Evolutionary conservation across 2,329 filamentous ascomycete species (phyloP).

Genomic region (Verticillium klebahnii): DNA sequence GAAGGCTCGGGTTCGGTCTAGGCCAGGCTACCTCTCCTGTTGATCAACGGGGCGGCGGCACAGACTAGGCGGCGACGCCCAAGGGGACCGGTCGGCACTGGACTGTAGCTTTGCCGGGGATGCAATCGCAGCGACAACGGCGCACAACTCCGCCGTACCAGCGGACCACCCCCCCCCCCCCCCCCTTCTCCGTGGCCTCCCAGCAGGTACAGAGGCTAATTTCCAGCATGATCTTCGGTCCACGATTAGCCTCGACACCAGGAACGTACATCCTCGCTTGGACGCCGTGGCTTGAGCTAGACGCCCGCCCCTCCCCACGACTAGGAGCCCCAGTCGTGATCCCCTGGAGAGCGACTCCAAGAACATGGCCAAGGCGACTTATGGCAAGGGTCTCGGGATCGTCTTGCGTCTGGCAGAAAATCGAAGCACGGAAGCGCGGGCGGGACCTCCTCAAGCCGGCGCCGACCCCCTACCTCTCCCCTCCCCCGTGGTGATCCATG

Average conservation of each 20-base stretch:
- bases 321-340: not conserved
- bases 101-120: not conserved
- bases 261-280: constrained; percentile 13
- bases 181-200: not conserved
- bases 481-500: not conserved
- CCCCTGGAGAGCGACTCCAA: not conserved
- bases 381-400: constrained; percentile 12
- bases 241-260: constrained; percentile 10
- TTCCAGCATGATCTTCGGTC: constrained; percentile 12
- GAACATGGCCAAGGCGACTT: not conserved
- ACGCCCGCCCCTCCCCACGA: constrained; percentile 7
- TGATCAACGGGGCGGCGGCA: not conserved
- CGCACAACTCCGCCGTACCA: too few species aligned
- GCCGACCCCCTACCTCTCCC: not conserved
- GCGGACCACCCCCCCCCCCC: not conserved
- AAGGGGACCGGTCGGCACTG: not conserved
- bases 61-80: not conserved
- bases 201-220: constrained; percentile 13
- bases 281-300: constrained; percentile 12
- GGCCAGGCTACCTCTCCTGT: not conserved
- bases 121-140: not conserved
- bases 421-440: constrained; percentile 3
- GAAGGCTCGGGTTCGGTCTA: not conserved
- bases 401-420: constrained; percentile 10
- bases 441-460: constrained; percentile 1